Evolutionary conservation across 1,139 yeast genomes (phyloP).

Genomic region (Yamadazyma spencermartinsiae): DNA sequence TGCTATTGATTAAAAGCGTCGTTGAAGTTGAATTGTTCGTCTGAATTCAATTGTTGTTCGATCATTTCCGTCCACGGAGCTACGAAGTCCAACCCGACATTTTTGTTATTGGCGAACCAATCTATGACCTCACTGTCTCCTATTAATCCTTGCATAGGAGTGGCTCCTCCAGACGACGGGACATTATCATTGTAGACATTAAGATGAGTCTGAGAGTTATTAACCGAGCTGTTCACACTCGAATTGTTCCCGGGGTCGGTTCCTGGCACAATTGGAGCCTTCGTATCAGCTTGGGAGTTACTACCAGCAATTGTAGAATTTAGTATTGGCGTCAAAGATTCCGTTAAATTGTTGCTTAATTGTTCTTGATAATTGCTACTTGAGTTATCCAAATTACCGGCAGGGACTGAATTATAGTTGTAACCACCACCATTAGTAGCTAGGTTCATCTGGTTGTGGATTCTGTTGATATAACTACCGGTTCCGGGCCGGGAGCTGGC

Average conservation of each 20-base stretch:
- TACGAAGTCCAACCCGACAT: constrained; percentile 79
- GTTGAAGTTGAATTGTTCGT: constrained; percentile 36
- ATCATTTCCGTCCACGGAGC: constrained; percentile 89
- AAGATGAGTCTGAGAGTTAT: constrained; percentile 2
- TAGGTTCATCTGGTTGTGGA: not conserved
- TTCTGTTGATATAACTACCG: not conserved
- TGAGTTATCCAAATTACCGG: not conserved
- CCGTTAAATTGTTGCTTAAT: not conserved
- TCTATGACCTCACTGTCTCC: constrained; percentile 64
- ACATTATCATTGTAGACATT: constrained; percentile 3
- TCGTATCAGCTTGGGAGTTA: not conserved
- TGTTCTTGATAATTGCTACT: not conserved
- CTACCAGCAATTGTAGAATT: not conserved
- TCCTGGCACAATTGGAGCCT: too few relatives aligned
- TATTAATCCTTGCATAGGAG: constrained; percentile 23
- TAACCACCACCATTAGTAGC: not conserved
- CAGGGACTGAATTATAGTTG: not conserved
- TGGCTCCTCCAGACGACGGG: constrained; percentile 8
- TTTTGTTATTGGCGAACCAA: constrained; percentile 67
- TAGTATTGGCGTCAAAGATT: not conserved
- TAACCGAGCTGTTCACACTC: too few relatives aligned
- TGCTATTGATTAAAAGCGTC: constrained; percentile 15
- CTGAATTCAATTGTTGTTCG: constrained; percentile 55
- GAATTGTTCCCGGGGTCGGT: too few relatives aligned
- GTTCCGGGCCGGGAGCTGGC: constrained; percentile 1